Evolutionary conservation across 2,329 filamentous ascomycete genomes (phyloP).

Genomic region (Cercospora sp.): DNA sequence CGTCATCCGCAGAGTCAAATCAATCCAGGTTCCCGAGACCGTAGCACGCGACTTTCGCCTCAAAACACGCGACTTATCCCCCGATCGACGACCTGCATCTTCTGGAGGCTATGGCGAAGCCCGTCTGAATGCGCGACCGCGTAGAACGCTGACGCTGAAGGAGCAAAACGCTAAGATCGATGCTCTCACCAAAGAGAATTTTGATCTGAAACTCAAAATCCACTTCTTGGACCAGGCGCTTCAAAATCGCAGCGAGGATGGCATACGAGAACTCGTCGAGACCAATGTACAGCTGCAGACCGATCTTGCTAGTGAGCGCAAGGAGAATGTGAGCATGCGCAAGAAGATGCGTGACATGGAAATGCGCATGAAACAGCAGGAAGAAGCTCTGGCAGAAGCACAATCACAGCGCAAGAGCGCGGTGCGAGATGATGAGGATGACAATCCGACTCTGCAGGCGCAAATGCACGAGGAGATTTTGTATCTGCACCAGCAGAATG

Average conservation of each 20-base stretch:
- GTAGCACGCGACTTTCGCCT: slow-evolving; percentile 20
- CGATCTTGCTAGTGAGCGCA: slow-evolving; percentile 80
- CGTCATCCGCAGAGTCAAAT: slow-evolving; percentile 13
- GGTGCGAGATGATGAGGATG: slow-evolving; percentile 29
- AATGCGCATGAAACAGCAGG: slow-evolving; percentile 66
- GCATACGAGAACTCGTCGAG: slow-evolving; percentile 95
- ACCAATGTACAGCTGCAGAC: slow-evolving; percentile 96
- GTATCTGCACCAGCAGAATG: slow-evolving; percentile 80
- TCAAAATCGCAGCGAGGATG: slow-evolving; percentile 91
- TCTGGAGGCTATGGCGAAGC: slow-evolving; percentile 22
- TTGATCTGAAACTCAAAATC: slow-evolving; percentile 94
- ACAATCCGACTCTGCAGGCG: slow-evolving; percentile 46
- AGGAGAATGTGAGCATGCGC: slow-evolving; percentile 82
- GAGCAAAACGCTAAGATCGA: slow-evolving; percentile 98
- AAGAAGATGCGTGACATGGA: slow-evolving; percentile 84
- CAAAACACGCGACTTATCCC: slow-evolving; percentile 13
- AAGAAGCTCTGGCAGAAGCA: slow-evolving; percentile 53
- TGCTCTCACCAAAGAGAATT: slow-evolving; percentile 94
- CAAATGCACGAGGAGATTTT: slow-evolving; percentile 83
- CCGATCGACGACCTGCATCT: slow-evolving; percentile 18
- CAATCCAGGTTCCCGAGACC: slow-evolving; percentile 18
- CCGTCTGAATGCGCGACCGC: slow-evolving; percentile 22
- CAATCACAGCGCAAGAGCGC: slow-evolving; percentile 45
- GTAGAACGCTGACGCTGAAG: slow-evolving; percentile 71
- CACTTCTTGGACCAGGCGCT: slow-evolving; percentile 94